Evolutionary conservation across 1,139 yeast species (phyloP).

Genomic region (Geotrichum phurueaensis): DNA sequence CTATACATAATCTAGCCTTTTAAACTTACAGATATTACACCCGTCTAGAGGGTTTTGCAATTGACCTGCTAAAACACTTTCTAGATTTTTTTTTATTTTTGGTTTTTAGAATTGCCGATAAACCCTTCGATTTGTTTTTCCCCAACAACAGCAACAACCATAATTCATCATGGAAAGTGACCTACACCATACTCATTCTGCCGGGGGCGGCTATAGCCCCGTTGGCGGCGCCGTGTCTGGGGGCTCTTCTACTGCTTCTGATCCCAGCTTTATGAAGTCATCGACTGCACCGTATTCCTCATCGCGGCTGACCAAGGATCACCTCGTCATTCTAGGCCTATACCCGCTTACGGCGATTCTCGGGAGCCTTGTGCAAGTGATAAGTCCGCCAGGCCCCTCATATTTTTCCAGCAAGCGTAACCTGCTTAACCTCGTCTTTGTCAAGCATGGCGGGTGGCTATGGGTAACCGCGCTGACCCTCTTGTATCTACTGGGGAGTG

Average conservation of each 20-base stretch:
- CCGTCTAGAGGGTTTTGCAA: background rate
- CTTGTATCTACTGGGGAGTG: background rate
- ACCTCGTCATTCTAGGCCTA: slow-evolving; percentile 19
- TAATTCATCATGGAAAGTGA: background rate
- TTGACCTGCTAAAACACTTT: background rate
- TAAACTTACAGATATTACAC: background rate
- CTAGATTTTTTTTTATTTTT: background rate
- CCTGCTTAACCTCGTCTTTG: slow-evolving; percentile 64
- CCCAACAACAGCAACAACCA: background rate
- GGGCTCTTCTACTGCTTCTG: background rate
- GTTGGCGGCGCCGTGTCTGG: background rate
- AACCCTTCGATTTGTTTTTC: background rate
- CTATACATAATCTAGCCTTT: background rate
- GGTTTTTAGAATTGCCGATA: background rate
- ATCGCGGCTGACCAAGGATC: background rate
- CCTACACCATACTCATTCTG: background rate
- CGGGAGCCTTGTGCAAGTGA: slow-evolving; percentile 29
- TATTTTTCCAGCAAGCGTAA: slow-evolving; percentile 58
- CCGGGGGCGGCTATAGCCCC: background rate
- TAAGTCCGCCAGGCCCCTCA: slow-evolving; percentile 21
- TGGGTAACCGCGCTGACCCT: slow-evolving; percentile 57
- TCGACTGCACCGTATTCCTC: background rate
- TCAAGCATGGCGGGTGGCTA: slow-evolving; percentile 77
- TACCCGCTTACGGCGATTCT: slow-evolving; percentile 31
- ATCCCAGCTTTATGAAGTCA: background rate